Percentiles rank a stretch among this genome's conserved stretches.
Conservation (phyloP, 306 rosid species). For the Arachis stenosperma region DNA sequence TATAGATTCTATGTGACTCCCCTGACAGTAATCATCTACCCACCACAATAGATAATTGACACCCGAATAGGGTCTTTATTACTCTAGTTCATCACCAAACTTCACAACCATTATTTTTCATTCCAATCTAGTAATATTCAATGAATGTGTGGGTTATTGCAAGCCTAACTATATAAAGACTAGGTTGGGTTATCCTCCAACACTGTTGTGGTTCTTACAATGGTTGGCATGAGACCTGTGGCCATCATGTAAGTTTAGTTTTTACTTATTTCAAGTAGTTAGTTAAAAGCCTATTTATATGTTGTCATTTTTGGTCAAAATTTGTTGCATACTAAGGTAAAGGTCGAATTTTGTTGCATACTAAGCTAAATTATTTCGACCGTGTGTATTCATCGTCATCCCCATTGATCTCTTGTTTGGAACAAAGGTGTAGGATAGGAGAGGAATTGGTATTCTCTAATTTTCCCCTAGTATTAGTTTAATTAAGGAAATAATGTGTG, state of each 20-base stretch:
- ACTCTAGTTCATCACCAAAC: too few species aligned
- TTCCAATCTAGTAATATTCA: too few species aligned
- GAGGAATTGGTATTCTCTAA: neutral
- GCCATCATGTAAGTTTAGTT: constrained; percentile 52
- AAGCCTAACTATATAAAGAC: too few species aligned
- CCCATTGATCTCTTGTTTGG: constrained; percentile 67
- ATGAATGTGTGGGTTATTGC: constrained; percentile 27
- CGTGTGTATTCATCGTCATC: constrained; percentile 78
- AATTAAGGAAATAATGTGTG: too few species aligned
- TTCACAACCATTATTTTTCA: too few species aligned
- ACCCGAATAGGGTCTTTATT: too few species aligned
- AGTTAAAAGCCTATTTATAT: constrained; percentile 7
- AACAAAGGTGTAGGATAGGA: constrained; percentile 65
- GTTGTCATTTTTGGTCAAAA: neutral
- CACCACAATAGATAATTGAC: constrained; percentile 11
- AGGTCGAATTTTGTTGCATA: constrained; percentile 49
- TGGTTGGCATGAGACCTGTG: too few species aligned
- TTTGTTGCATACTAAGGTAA: too few species aligned
- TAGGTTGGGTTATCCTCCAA: too few species aligned
- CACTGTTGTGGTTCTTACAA: too few species aligned
- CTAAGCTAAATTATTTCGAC: constrained; percentile 70
- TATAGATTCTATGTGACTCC: constrained; percentile 16
- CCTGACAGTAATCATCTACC: constrained; percentile 10
- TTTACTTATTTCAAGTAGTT: neutral
- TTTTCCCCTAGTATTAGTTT: too few species aligned